A percentile compares a stretch with the other conserved stretches of the same genome.
phyloP scores from a whole-genome alignment of 2,329 filamentous ascomycete genomes.

The Ophiostoma novo-ulmi region DNA sequence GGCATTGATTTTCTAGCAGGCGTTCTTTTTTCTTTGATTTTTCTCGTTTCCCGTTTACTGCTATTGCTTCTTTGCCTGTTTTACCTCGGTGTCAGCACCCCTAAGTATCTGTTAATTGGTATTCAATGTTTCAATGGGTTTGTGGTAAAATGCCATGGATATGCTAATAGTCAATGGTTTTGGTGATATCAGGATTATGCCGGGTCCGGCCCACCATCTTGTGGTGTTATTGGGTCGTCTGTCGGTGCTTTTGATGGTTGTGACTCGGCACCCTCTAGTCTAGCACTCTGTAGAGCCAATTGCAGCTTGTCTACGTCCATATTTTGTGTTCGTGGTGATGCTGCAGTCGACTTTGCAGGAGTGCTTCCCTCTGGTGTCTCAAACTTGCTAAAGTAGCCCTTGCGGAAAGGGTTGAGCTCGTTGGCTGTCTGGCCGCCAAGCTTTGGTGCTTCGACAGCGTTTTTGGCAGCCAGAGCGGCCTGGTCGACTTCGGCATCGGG shows the following conservation, averaged over 20 bases:
- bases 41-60: neutral
- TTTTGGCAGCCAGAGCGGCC: neutral
- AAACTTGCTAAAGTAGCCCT: slow-evolving; percentile 55
- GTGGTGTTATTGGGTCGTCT: neutral
- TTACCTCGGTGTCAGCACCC: too few relatives aligned
- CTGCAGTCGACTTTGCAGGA: neutral
- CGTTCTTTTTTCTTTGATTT: neutral
- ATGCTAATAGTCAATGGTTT: neutral
- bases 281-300: neutral
- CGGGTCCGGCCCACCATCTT: neutral
- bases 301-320: neutral
- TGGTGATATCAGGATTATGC: neutral
- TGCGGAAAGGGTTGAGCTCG: slow-evolving; percentile 57
- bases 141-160: neutral
- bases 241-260: neutral
- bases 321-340: neutral
- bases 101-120: neutral
- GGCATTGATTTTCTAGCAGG: neutral
- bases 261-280: neutral
- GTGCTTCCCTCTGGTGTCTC: slow-evolving; percentile 29
- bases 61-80: too few relatives aligned
- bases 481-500: slow-evolving; percentile 52
- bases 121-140: neutral
- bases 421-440: slow-evolving; percentile 48
- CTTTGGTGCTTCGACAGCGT: slow-evolving; percentile 31